Conservation (phyloP, 257 asterid genomes). For the Nicotiana benthamiana region DNA sequence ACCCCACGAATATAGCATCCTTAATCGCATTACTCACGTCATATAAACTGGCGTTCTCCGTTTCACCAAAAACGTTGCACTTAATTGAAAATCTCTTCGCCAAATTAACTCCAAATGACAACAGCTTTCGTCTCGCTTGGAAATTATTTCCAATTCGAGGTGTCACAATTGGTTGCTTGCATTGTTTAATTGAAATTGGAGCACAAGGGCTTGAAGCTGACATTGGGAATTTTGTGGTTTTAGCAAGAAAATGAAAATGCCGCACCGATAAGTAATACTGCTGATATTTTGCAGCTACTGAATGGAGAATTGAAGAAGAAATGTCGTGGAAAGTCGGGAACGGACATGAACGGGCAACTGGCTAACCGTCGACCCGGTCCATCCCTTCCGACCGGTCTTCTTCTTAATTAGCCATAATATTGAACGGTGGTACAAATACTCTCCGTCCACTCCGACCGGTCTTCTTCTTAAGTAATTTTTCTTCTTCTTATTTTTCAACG, state of each 20-base stretch:
- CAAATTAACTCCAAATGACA: constrained; percentile 3
- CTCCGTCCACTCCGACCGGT: too few relatives aligned
- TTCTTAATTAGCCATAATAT: neutral
- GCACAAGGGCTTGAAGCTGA: constrained; percentile 28
- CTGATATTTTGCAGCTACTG: too few relatives aligned
- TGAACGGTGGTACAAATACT: too few relatives aligned
- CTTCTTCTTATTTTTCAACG: too few relatives aligned
- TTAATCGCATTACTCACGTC: constrained; percentile 17
- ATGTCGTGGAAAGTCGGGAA: neutral
- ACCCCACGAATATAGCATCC: constrained; percentile 64
- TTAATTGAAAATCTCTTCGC: constrained; percentile 14
- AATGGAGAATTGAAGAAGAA: neutral
- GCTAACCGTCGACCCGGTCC: neutral
- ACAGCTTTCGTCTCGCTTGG: constrained; percentile 1
- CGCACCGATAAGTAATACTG: neutral
- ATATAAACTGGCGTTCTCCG: constrained; percentile 23
- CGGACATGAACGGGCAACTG: neutral
- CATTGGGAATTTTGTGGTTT: constrained; percentile 18
- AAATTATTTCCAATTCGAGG: constrained; percentile 5
- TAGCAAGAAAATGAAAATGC: neutral
- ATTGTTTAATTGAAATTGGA: constrained; percentile 24
- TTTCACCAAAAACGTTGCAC: constrained; percentile 30
- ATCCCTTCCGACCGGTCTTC: neutral
- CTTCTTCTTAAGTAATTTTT: too few relatives aligned
- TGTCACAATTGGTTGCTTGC: constrained; percentile 11